Percentiles rank a stretch among this genome's conserved stretches.
phyloP scores from a whole-genome alignment of 805 yeast genomes.

The Hanseniaspora singularis region DNA sequence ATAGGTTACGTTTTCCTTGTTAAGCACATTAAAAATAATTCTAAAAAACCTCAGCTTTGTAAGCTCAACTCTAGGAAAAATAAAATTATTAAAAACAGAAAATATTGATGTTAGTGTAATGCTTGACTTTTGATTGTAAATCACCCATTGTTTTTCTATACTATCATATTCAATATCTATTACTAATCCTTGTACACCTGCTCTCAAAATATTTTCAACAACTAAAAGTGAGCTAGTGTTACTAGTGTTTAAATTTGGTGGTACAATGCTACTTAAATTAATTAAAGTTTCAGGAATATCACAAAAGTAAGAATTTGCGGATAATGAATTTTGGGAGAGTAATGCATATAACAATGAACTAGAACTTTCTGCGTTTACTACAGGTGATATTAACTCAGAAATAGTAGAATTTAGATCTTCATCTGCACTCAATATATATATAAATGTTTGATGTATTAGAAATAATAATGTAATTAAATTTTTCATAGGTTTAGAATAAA shows the following conservation, averaged over 20 bases:
- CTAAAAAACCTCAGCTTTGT: not conserved
- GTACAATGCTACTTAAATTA: conserved; percentile 1
- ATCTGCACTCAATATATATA: too few species aligned
- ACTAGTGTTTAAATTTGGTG: not conserved
- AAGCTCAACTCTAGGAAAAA: not conserved
- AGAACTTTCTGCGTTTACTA: conserved; percentile 2
- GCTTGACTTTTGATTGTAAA: not conserved
- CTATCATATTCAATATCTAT: conserved; percentile 6
- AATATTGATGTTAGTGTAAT: not conserved
- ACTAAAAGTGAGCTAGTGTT: not conserved
- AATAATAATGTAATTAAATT: too few species aligned
- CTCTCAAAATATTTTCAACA: not conserved
- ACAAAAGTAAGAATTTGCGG: not conserved
- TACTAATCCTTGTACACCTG: conserved; percentile 4
- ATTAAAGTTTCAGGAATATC: not conserved
- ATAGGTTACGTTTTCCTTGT: not conserved
- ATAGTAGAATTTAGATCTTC: not conserved
- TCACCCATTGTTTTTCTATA: not conserved
- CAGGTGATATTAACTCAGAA: not conserved
- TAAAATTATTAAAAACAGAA: not conserved
- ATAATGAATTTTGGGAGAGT: not conserved
- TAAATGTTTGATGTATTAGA: too few species aligned
- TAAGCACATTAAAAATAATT: not conserved
- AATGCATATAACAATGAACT: conserved; percentile 6
- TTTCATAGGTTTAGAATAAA: too few species aligned